Base-by-base conservation (phyloP, 176 grass and related monocot genomes). In the Panicum miliaceum region DNA sequence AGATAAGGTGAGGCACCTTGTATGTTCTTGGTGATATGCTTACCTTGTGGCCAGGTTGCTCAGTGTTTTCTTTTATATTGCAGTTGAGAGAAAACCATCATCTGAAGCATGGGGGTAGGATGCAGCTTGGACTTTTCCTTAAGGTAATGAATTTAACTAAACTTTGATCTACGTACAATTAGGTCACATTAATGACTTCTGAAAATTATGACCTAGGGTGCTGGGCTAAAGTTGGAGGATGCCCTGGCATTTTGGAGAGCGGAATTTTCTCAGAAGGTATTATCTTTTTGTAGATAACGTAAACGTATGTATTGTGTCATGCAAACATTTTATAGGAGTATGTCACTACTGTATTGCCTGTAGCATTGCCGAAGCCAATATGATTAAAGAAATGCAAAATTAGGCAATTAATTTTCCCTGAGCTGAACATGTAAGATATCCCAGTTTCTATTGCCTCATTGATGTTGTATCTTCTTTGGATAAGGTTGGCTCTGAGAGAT, bases 261-360 rank as follows among this genome's bases (percentile, higher is more conserved):
- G 2, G 96, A 99, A 82, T 99, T 99, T 84, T 96, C 96, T 94
- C 91, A 99, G 51, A 99, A 99, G 96, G 96, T 96, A 82, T 62
- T 73, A 18, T 77, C 68, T 56, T 66, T 77, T 68, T 25, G 64
- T 77, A 78, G 50, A 81, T 32, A 60, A 73, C 64, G 46, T 84
- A 37, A 26, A 71, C 48, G 47, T 42, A 47, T 46, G 45, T 20
- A 68, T 36, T 42, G 15, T 58, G 38, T 59, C 20, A 71, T 40
- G 58, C 9, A 78, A 56, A 66, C 26, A 58, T 82, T 66, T 73
- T 73, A 64, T 47, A 47, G 48, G 50, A 66, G 38, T 12, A 48
- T 22, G 16, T 41, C 42, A 78, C 12, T 66, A 26, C 57, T 29
- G 52, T 43, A 41, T 58, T 73, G 45, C n/a, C 68, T 61, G 5